Percentiles rank a stretch among this genome's conserved stretches.
These are phyloP conservation scores for Nakazawaea holstii DNA, from an alignment of 805 yeast genomes.

Conservation along the genomic window DNA sequence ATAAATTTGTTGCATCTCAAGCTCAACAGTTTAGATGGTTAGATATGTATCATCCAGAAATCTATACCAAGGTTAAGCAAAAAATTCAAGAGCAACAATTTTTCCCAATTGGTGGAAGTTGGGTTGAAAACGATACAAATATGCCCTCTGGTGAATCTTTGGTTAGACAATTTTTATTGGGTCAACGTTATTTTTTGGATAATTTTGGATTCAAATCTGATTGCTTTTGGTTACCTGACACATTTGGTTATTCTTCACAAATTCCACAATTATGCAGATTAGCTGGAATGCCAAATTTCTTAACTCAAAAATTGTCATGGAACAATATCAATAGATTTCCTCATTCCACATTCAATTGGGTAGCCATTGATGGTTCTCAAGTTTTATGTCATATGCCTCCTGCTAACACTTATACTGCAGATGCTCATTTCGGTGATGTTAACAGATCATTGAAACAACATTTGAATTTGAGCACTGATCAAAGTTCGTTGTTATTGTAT, in stretches of 20 bases:
- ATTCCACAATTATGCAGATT: conserved; percentile 86
- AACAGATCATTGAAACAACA: conserved; percentile 74
- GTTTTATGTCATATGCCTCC: conserved; percentile 98
- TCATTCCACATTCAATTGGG: conserved; percentile 89
- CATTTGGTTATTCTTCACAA: conserved; percentile 95
- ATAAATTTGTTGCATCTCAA: conserved; percentile 90
- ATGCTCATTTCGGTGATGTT: conserved; percentile 91
- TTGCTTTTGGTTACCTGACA: conserved; percentile 94
- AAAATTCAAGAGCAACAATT: conserved; percentile 71
- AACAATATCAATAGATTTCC: conserved; percentile 92
- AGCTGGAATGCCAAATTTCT: conserved; percentile 79
- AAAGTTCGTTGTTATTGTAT: conserved; percentile 72
- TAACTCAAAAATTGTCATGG: conserved; percentile 96
- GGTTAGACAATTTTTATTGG: conserved; percentile 81
- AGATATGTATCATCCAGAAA: conserved; percentile 76
- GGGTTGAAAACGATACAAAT: conserved; percentile 98
- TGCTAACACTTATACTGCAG: conserved; percentile 90
- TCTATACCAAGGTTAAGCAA: conserved; percentile 57
- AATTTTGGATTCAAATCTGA: conserved; percentile 74
- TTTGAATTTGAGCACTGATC: conserved; percentile 76
- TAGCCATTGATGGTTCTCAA: conserved; percentile 90
- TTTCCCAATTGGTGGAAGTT: conserved; percentile 91
- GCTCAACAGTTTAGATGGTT: conserved; percentile 96
- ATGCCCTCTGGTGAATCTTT: conserved; percentile 93
- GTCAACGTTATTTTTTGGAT: conserved; percentile 78